Evolutionary conservation across 208 protist genomes (phyloP), one percentile per base, ranked within the genome.

Genomic region (Kentomonas sorsogonicus): DNA sequence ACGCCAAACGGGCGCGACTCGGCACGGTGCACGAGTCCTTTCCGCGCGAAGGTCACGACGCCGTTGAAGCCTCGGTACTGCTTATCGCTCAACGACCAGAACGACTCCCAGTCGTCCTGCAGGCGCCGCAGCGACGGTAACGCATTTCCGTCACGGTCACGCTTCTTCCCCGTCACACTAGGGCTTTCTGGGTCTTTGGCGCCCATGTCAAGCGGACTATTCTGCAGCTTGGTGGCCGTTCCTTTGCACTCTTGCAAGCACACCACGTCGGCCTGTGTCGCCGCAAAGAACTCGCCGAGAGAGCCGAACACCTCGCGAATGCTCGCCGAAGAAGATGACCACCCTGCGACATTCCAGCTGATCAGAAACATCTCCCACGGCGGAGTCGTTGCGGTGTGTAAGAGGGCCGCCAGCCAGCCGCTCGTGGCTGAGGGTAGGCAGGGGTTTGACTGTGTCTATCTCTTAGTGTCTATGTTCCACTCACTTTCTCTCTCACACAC

Each of bases 311-410:
- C 77, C 50, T 85, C 78, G 2, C 82, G 79, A 23, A 92, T 86
- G 7, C 72, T 57, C 46, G 58, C 53, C 11, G 77, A 64, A 1
- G 83, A 92, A 15, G 88, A 79, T 0, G 83, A 82, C 84, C 88
- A 94, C 7, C 84, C 88, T 4, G 88, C 88, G 15, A 91, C 84
- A 60, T 94, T 94, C 84, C 88, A 94, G 61, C 84, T 91, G 26
- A 94, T 79, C 13, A 94, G 36, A 54, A 83, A 79, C 87, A 94
- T 91, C 3, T 48, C n/a, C n/a, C n/a, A n/a, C n/a, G n/a, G n/a
- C n/a, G n/a, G n/a, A n/a, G n/a, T n/a, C n/a, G n/a, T n/a, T n/a
- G n/a, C n/a, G n/a, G n/a, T n/a, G n/a, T n/a, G n/a, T n/a, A n/a
- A n/a, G n/a, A n/a, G n/a, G n/a, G n/a, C n/a, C n/a, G n/a, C n/a